phyloP scores from a whole-genome alignment of 2,329 filamentous ascomycete species.

The Erysiphe pulchra region DNA sequence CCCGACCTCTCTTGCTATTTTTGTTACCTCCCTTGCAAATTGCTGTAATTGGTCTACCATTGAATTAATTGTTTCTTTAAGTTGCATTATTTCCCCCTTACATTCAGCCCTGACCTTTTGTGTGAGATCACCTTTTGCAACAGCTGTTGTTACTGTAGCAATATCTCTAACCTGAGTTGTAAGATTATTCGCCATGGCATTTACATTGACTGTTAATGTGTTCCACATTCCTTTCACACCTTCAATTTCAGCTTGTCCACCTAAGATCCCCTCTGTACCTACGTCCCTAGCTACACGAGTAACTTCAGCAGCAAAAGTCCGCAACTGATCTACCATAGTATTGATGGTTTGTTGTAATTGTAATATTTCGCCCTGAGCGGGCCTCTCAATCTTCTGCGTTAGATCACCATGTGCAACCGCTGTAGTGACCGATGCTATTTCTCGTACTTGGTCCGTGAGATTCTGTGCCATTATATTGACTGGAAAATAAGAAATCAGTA shows the following conservation, averaged over 20 bases:
- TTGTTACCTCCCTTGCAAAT: constrained; percentile 90
- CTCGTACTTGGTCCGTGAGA: constrained; percentile 59
- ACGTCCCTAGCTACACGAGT: constrained; percentile 64
- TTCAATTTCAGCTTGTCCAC: constrained; percentile 60
- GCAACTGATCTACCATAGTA: constrained; percentile 68
- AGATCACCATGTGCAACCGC: constrained; percentile 63
- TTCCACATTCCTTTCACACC: constrained; percentile 79
- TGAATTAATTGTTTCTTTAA: constrained; percentile 96
- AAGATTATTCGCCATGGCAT: constrained; percentile 69
- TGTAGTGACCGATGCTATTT: constrained; percentile 64
- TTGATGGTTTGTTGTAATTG: constrained; percentile 71
- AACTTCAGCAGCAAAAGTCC: constrained; percentile 64
- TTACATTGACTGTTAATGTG: constrained; percentile 63
- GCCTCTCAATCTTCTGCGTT: constrained; percentile 62
- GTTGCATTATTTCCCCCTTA: constrained; percentile 72
- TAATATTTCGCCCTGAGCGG: constrained; percentile 57
- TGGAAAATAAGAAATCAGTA: constrained; percentile 11
- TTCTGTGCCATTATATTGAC: constrained; percentile 71
- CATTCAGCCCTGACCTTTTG: constrained; percentile 90
- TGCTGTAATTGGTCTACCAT: constrained; percentile 97
- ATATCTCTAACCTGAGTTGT: constrained; percentile 87
- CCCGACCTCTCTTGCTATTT: constrained; percentile 85
- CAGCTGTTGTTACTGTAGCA: constrained; percentile 51
- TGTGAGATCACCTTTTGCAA: constrained; percentile 68
- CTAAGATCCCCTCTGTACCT: constrained; percentile 60